Percentiles rank a stretch among this genome's conserved stretches.
These are phyloP conservation scores for Suhomyces ambrosiae DNA, from an alignment of 1,139 yeast species.

Conservation along the genomic window DNA sequence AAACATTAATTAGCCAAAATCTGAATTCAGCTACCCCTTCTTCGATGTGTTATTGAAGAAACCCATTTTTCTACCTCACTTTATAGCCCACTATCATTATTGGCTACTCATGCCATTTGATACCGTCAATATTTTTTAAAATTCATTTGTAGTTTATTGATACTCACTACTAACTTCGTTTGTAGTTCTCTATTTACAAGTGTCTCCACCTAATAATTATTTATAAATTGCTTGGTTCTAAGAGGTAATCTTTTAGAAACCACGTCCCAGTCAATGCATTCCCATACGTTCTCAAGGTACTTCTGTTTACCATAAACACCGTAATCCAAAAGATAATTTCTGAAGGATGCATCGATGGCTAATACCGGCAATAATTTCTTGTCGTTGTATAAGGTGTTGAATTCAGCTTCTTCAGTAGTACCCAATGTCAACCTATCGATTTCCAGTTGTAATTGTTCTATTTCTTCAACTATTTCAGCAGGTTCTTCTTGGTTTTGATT, in stretches of 20 bases:
- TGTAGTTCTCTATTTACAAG: slow-evolving; percentile 4
- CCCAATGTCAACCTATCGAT: slow-evolving; percentile 35
- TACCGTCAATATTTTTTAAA: no score
- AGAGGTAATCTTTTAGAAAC: slow-evolving; percentile 62
- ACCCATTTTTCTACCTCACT: no score
- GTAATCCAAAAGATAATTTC: slow-evolving; percentile 67
- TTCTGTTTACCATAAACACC: slow-evolving; percentile 73
- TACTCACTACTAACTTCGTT: no score
- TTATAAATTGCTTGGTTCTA: slow-evolving; percentile 29
- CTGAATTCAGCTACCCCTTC: no score
- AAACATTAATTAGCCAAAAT: no score
- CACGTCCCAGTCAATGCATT: slow-evolving; percentile 69
- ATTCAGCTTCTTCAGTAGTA: slow-evolving; percentile 47
- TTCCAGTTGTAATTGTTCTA: slow-evolving; percentile 17
- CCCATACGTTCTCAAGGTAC: slow-evolving; percentile 72
- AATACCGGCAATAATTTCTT: slow-evolving; percentile 60
- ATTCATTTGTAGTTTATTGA: no score
- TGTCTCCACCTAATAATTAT: slow-evolving; percentile 10
- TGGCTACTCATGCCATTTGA: no score
- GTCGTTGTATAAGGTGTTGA: slow-evolving; percentile 36
- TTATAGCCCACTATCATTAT: no score
- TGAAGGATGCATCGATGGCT: slow-evolving; percentile 71
- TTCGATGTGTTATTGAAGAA: no score
- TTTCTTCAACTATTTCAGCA: slow-evolving; percentile 10
- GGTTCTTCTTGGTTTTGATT: slow-evolving; percentile 15